Evolutionary conservation across 2,329 filamentous ascomycete genomes (phyloP).

Genomic region (Chaetothyriales sp.): DNA sequence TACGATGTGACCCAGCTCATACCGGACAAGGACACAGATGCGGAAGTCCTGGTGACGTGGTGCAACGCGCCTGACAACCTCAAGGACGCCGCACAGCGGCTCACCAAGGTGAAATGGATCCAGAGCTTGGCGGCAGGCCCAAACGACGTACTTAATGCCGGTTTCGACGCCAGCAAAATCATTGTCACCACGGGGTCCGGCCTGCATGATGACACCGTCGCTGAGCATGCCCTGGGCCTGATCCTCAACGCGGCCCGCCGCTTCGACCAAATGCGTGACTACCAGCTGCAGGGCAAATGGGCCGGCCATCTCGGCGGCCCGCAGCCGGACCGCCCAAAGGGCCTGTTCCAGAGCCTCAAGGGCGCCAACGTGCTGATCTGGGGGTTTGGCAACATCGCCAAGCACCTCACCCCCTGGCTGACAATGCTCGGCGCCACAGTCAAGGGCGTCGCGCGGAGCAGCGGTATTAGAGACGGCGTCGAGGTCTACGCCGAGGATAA

Average conservation of each 20-base stretch:
- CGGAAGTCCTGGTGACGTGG: constrained; percentile 50
- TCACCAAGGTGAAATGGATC: constrained; percentile 50
- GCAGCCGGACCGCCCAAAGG: constrained; percentile 32
- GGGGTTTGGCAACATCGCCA: constrained; percentile 56
- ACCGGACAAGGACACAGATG: constrained; percentile 45
- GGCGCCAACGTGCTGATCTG: constrained; percentile 47
- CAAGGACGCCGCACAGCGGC: constrained; percentile 40
- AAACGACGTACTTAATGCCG: constrained; percentile 50
- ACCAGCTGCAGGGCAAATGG: constrained; percentile 44
- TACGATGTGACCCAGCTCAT: constrained; percentile 47
- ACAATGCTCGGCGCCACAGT: constrained; percentile 45
- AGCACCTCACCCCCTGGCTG: constrained; percentile 44
- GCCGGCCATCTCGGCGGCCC: constrained; percentile 48
- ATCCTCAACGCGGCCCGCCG: constrained; percentile 13
- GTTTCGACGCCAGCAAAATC: constrained; percentile 41
- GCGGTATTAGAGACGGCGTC: constrained; percentile 45
- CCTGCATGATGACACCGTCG: constrained; percentile 51
- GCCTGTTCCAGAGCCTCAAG: constrained; percentile 46
- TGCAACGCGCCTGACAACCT: constrained; percentile 46
- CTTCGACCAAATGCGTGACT: constrained; percentile 37
- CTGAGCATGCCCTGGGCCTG: constrained; percentile 50
- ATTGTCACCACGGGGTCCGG: constrained; percentile 49
- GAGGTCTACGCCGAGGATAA: constrained; percentile 44
- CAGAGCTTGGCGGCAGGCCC: constrained; percentile 53
- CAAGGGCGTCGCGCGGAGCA: constrained; percentile 41